Evolutionary conservation across 805 yeast species (phyloP), one percentile per base, ranked within the genome.

Genomic region (Zygotorulaspora florentina): DNA sequence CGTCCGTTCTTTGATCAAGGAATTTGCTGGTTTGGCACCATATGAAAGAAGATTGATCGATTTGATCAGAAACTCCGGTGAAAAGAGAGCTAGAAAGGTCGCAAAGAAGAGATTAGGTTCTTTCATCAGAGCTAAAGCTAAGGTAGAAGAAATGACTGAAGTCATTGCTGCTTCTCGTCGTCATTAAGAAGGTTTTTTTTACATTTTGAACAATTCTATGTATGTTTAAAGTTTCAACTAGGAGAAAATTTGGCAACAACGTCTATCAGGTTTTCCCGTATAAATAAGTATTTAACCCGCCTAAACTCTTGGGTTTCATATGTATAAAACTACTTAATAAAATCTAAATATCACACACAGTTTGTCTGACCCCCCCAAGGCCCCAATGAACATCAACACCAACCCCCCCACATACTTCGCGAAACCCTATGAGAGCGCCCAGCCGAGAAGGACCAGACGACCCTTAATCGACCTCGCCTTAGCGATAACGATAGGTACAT

Each of bases 81-180:
- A 93, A 81, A 93, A 93, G 95, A 93, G 98, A 83, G 99, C 99
- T 65, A 87, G 93, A 88, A 93, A 93, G 89, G 89, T 93, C 72
- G 97, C 98, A 64, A 93, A 93, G 93, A 93, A 87, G 96, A 91
- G 93, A 87, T 87, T 93, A 72, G 99, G 99, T 80, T 88, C 99
- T 68, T 95, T 91, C 85, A 84, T 83, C 81, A 95, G 99, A 83
- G 97, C 98, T 69, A 87, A 88, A 87, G 93, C 88, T 75, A 93
- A 93, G 90, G 95, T 93, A 73, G 99, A 93, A 80, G 96, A 90
- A 79, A 86, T 95, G 90, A 87, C 80, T 85, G 75, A 79, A 73
- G 81, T 91, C 81, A 91, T 91, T 76, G 86, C 96, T 73, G 96
- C 90, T 77, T 81, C 96, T 67, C 90, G 96, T 84, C 86, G 87